Evolutionary conservation across 2,329 filamentous ascomycete species (phyloP), one percentile per base, ranked within the genome.

Genomic region (Penicillium sp.): DNA sequence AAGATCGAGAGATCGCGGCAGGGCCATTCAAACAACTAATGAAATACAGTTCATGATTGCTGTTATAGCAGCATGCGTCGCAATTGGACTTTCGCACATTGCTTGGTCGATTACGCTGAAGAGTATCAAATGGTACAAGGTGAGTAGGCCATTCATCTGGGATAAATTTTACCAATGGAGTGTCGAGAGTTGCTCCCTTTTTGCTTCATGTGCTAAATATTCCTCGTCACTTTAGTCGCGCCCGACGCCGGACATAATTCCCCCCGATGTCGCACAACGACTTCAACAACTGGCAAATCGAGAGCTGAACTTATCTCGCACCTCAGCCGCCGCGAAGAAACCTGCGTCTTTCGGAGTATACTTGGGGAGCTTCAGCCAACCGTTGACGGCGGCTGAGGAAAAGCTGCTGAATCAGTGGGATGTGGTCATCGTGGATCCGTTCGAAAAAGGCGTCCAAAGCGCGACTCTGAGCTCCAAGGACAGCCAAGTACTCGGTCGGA

Each of bases 351-450:
- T 72, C 55, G 72, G 72, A 4, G 66, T 74, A 8, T 75, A 71
- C 52, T 61, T 75, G 5, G 73, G 73, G 11, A 50, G 52, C 26
- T 72, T 75, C 41, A 51, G 55, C 13, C 53, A 46, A 28, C 66
- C 67, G 4, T 61, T 63, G 5, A 68, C 64, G 3, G 43, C 47
- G 12, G 49, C 58, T 18, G 62, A 75, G 49, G 47, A 57, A 18
- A 55, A 51, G n/a, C 41, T 76, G 5, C 57, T 75, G n/a, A 47
- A 60, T 34, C 60, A 66, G 56, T 75, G 69, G 69, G 72, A 76
- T 44, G 50, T 74, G n/a, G 48, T 74, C 35, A 62, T 74, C 12
- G 61, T 75, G 9, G 71, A 76, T 52, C 72, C 73, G 2, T 60
- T 67, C 13, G 64, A 69, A 49, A 35, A 45, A 8, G 67, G 69